Evolutionary conservation across 306 rosid genomes (phyloP).

Genomic region (Cucumis melo): DNA sequence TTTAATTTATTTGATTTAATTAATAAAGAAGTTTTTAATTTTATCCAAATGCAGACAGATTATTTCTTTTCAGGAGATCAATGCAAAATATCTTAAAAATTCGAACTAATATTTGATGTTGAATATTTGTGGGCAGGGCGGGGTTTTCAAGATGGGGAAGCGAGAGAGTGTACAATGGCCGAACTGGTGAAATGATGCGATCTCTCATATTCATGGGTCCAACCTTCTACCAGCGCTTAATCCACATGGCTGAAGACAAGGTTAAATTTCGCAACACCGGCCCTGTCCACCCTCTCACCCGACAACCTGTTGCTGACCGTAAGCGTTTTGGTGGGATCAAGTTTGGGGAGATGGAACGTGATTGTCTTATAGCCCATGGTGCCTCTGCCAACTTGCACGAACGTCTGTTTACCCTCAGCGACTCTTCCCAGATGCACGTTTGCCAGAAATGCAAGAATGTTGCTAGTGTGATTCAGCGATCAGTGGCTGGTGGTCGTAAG

Average conservation of each 20-base stretch:
- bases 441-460: conserved; percentile 65
- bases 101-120: conserved; percentile 5
- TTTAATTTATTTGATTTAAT: too few relatives aligned
- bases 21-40: too few relatives aligned
- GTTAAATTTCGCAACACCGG: conserved; percentile 92
- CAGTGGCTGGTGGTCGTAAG: conserved; percentile 63
- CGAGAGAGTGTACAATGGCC: conserved; percentile 83
- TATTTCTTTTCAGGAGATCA: too few relatives aligned
- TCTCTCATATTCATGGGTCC: conserved; percentile 94
- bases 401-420: conserved; percentile 88
- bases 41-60: background rate
- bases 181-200: conserved; percentile 83
- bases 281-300: conserved; percentile 93
- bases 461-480: conserved; percentile 57
- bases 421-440: conserved; percentile 70
- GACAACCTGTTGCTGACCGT: conserved; percentile 94
- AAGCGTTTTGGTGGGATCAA: conserved; percentile 94
- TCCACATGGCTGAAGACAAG: conserved; percentile 96
- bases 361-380: conserved; percentile 91
- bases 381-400: conserved; percentile 92
- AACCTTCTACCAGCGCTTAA: conserved; percentile 83
- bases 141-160: conserved; percentile 87
- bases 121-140: conserved; percentile 33
- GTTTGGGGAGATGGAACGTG: conserved; percentile 98
- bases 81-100: too few relatives aligned